Base-by-base conservation (phyloP, 2,329 filamentous ascomycete genomes). In the Chaetothyriales sp. region DNA sequence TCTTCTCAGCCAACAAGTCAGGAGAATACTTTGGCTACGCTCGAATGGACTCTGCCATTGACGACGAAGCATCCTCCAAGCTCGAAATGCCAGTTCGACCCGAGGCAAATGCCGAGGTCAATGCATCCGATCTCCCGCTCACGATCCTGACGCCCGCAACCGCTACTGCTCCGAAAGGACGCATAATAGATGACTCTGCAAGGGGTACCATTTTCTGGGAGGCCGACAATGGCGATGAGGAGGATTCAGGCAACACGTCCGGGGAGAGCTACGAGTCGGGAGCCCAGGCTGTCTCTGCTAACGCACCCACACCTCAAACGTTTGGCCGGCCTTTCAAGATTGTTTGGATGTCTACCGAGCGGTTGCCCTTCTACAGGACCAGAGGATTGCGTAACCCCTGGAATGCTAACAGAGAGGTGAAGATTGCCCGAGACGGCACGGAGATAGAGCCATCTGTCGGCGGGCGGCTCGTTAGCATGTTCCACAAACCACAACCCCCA, bases 161-260 rank as follows among this genome's bases (percentile, higher is more conserved):
- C 0, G 81, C 86, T 47, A 83, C 77, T 49, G 84, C 85, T 2
- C 89, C 89, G 0, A 83, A 78, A 62, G 90, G 90, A 20, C 81
- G 82, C 51, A 94, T 97, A 53, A 90, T 95, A 46, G 88, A 95
- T 62, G 90, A 97, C 65, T 89, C 86, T 3, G 85, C 87, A 0
- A 78, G 90, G n/a, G 90, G 90, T 0, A 95, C 89, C 0, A 95
- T 95, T 43, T 97, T 97, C 63, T 97, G 90, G 90, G 90, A 97
- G 66, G 83, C 83, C 5, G 83, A 90, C 48, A 68, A 74, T 29
- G 65, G 67, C 1, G 46, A 47, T 2, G 56, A 55, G 18, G 76
- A 76, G n/a, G 57, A 58, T n/a, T 37, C 33, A 10, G 54, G 50
- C 2, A 54, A 60, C 43, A 19, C 53, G 13, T 57, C 58, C 13